Conservation (phyloP, 495 filamentous ascomycete genomes). For the Penicillium bovifimosum region DNA sequence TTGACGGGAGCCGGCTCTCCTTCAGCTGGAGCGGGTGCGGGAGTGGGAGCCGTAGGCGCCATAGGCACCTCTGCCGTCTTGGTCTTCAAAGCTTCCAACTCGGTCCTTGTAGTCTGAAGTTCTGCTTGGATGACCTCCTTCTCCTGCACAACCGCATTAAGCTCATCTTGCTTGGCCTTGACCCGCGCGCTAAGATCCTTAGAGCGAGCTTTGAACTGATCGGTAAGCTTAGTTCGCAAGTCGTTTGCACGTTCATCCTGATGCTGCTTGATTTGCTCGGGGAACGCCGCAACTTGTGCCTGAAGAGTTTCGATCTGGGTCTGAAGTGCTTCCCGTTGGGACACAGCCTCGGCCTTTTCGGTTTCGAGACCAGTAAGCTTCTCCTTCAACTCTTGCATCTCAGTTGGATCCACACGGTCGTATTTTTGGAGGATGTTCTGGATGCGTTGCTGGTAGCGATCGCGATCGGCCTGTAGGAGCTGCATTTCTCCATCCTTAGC, state of each 20-base stretch:
- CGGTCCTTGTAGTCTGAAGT: conserved; percentile 40
- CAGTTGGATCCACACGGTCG: conserved; percentile 87
- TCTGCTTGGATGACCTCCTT: conserved; percentile 46
- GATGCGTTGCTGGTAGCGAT: conserved; percentile 86
- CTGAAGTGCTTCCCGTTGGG: conserved; percentile 54
- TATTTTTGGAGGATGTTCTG: conserved; percentile 95
- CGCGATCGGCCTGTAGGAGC: conserved; percentile 78
- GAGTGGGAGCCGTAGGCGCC: not conserved
- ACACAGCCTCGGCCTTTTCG: conserved; percentile 63
- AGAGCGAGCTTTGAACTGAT: conserved; percentile 56
- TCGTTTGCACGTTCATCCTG: conserved; percentile 46
- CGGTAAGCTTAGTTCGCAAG: conserved; percentile 47
- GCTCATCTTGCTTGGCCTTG: conserved; percentile 43
- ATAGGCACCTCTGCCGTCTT: conserved; percentile 31
- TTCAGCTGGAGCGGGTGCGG: conserved; percentile 3
- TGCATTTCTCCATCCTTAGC: conserved; percentile 81
- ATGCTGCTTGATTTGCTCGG: conserved; percentile 45
- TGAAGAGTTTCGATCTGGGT: conserved; percentile 43
- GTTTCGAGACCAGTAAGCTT: conserved; percentile 56
- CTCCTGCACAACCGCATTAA: conserved; percentile 43
- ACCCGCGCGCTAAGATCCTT: conserved; percentile 48
- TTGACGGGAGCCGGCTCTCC: conserved; percentile 25
- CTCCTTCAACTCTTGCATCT: conserved; percentile 79
- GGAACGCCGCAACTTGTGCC: conserved; percentile 44
- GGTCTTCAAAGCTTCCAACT: conserved; percentile 35